A percentile compares a stretch with the other conserved stretches of the same genome.
Evolutionary conservation across 768 basidiomycete genomes (phyloP).

Genomic region (Russula earlei): DNA sequence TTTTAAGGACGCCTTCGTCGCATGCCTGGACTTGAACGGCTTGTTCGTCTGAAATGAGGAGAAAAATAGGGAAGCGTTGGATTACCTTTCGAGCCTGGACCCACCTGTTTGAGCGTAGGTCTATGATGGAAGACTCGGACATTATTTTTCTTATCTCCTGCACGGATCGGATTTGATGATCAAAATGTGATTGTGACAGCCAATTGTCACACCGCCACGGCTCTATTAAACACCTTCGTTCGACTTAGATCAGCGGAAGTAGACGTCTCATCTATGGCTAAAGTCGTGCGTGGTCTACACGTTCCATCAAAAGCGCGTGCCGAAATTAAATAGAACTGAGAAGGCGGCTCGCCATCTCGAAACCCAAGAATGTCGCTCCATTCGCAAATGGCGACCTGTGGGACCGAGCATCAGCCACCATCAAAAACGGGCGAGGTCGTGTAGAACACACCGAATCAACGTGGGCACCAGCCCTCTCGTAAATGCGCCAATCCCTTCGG

Average conservation of each 20-base stretch:
- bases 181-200: constrained; percentile 5
- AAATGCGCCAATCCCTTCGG: constrained; percentile 81
- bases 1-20: constrained; percentile 76
- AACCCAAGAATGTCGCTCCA: constrained; percentile 93
- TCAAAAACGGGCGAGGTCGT: constrained; percentile 3
- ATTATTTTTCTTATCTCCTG: too few relatives aligned
- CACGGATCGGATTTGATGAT: too few relatives aligned
- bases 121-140: constrained; percentile 51
- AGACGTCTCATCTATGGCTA: background rate
- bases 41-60: constrained; percentile 64
- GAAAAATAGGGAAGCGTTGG: constrained; percentile 1
- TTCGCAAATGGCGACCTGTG: constrained; percentile 89
- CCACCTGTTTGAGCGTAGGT: constrained; percentile 77
- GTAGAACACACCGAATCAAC: constrained; percentile 64
- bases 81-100: constrained; percentile 18
- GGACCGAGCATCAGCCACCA: constrained; percentile 6
- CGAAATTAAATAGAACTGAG: constrained; percentile 32
- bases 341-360: constrained; percentile 80
- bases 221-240: too few relatives aligned
- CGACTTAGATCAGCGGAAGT: too few relatives aligned
- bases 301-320: background rate
- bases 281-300: background rate
- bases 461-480: constrained; percentile 88
- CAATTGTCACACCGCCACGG: background rate
- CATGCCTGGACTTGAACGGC: constrained; percentile 83